Evolutionary conservation across 1,284 basidiomycete species (phyloP), one percentile per base, ranked within the genome.

Genomic region (Boletellus deceptivus): DNA sequence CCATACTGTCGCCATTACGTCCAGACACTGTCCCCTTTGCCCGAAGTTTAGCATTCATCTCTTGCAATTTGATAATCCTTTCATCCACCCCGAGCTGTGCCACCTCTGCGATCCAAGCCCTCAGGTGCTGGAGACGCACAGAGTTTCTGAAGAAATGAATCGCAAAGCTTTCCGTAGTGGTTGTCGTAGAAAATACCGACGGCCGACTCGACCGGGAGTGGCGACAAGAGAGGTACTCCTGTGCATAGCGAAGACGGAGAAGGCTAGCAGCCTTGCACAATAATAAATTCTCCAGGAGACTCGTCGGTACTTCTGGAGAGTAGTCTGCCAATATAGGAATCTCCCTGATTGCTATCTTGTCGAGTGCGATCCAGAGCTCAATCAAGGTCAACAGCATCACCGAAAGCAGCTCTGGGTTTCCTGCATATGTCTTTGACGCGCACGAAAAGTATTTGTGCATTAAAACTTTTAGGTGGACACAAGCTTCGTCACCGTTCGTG

Each of bases 281-380:
- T 5, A 82, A 58, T 9, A 82, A 61, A 0, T 65, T 48, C 14
- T 76, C 64, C 9, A 79, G 55, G 14, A 78, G 57, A 1, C 25
- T 35, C 1, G 48, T 38, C 0, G 72, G 63, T 2, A 82, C 57
- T 48, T 78, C 77, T 0, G 77, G 78, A 6, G 75, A 74, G 44
- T 77, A 82, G 3, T 73, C 59, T 0, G 43, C 45, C 6, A 81
- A 59, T 3, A 80, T 61, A 3, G 71, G 71, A 43, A 63, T 63
- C 4, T 66, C 60, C 2, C 33, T 33, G 4, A 72, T 57, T 6
- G 59, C 69, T 4, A 75, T 33, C 20, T 62, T 64, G 55, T 81
- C 79, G 0, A 81, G 61, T 0, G 67, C 71, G 0, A 75, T 60
- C 74, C 75, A 79, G 2, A 79, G 62, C n/a, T 74, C 67, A 10